Evolutionary conservation across 2,329 filamentous ascomycete genomes (phyloP), one percentile per base, ranked within the genome.

Genomic region (Verruconis gallopava): DNA sequence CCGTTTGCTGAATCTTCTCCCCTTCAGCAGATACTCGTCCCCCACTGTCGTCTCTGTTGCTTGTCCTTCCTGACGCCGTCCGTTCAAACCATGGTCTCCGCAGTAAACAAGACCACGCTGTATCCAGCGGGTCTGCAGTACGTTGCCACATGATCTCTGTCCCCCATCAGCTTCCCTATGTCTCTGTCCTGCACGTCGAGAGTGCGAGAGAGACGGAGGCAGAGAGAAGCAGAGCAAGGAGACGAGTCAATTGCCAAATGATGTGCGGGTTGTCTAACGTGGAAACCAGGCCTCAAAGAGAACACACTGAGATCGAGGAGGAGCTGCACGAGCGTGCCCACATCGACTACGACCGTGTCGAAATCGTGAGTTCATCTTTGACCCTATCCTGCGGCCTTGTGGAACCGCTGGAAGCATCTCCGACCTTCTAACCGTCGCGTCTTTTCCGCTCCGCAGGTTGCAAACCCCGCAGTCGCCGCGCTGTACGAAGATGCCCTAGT

Each of bases 401-500:
- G 21, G 32, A 12, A 9, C n/a, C 25, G 25, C 25, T n/a, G 25
- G 25, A n/a, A 9, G 14, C 19, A 28, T 17, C 17, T 20, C 18
- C 28, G 18, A 21, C 30, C 19, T n/a, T 9, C 6, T n/a, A 30
- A 30, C n/a, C 9, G n/a, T n/a, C 6, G n/a, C 25, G 21, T 9
- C 32, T n/a, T n/a, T n/a, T n/a, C n/a, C n/a, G n/a, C n/a, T n/a
- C n/a, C n/a, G n/a, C 53, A 78, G 74, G 72, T 79, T 55, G 84
- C 85, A 68, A 96, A 98, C 68, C 88, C 89, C 49, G 91, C 89
- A 44, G 91, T 96, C 47, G 81, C 91, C 50, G 82, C 88, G 45
- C 79, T 98, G 50, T 98, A 98, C 72, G 91, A 98, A 77, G 91
- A 98, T 82, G 91, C 91, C 44, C 77, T 98, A 50, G 86, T 88